A percentile compares a stretch with the other conserved stretches of the same genome.
Evolutionary conservation across 2,329 filamentous ascomycete species (phyloP).

Genomic region (Penicillium vulpinum): DNA sequence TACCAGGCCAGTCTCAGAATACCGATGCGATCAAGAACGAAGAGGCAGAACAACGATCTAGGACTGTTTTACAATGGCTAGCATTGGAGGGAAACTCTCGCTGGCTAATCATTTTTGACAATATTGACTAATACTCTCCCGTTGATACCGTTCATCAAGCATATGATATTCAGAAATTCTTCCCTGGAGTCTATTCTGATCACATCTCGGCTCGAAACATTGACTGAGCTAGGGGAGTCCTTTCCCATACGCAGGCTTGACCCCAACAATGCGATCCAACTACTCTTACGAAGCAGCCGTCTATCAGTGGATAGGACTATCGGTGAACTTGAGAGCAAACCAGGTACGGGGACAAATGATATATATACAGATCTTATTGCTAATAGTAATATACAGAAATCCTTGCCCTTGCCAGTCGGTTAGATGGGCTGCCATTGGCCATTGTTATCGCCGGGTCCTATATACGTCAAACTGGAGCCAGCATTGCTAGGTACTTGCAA

Average conservation of each 20-base stretch:
- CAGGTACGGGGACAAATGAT: too few relatives aligned
- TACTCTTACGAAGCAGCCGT: slow-evolving; percentile 18
- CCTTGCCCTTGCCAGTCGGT: slow-evolving; percentile 33
- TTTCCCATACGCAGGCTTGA: slow-evolving; percentile 38
- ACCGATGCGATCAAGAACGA: slow-evolving; percentile 6
- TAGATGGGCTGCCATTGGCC: slow-evolving; percentile 51
- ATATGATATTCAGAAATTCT: slow-evolving; percentile 34
- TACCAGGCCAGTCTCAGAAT: slow-evolving; percentile 11
- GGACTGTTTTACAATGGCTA: slow-evolving; percentile 16
- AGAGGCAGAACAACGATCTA: slow-evolving; percentile 17
- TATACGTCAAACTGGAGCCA: slow-evolving; percentile 41
- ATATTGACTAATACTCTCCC: slow-evolving; percentile 27
- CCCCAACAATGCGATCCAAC: slow-evolving; percentile 7
- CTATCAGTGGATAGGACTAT: slow-evolving; percentile 1
- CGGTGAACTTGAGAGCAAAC: background rate
- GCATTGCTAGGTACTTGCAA: slow-evolving; percentile 42
- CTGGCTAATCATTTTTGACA: slow-evolving; percentile 35
- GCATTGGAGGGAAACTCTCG: slow-evolving; percentile 14
- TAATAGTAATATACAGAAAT: slow-evolving; percentile 15
- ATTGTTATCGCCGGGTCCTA: slow-evolving; percentile 50
- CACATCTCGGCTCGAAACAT: slow-evolving; percentile 37
- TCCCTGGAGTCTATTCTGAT: slow-evolving; percentile 42
- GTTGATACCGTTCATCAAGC: slow-evolving; percentile 9
- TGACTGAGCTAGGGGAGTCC: slow-evolving; percentile 34
- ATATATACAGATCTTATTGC: background rate